Base-by-base conservation (phyloP, 106 monocot species). In the Posidonia australis region DNA sequence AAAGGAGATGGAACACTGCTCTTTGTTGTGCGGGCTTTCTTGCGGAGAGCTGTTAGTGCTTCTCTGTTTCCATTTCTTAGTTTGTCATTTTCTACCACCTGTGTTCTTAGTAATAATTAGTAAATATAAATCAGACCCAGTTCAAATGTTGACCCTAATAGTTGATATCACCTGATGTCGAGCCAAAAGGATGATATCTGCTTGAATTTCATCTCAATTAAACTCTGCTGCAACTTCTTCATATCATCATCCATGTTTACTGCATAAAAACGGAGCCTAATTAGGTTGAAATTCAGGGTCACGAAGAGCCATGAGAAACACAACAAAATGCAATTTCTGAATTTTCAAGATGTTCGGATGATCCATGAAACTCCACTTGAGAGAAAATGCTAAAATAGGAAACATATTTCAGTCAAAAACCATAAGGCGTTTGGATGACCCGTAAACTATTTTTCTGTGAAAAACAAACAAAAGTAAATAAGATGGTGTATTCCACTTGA, bases 81-180 rank as follows among this genome's bases (percentile, higher is more conserved):
- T 48, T 65, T 96, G 62, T 96, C 90, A 67, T 80, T 96, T 71
- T 96, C 96, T 49, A 96, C 78, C 52, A 90, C 67, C 90, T 94
- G 77, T 25, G 46, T 25, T 10, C 30, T 60, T 26, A 49, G 2
- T 13, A 20, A 20, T 25, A 36, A 36, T 36, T 36, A 36, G 36
- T 36, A 36, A 36, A 36, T 36, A 36, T 36, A 46, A 32, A 49
- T 10, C 44, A 63, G 20, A 13, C 48, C 32, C 12, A 23, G 23
- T 11, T 10, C 1, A 58, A 58, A 58, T 28, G 29, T 29, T 9
- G 23, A 58, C 26, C 10, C 12, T 25, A 3, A 13, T 25, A 22
- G 55, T 58, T 43, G 10, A 42, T 11, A 30, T 61, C 61, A 89
- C 96, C 90, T 90, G 79, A 70, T 90, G 78, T 42, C 84, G 82